Percentiles rank a stretch among this genome's conserved stretches.
Conservation (phyloP, 2,329 filamentous ascomycete genomes). For the Elsinoe arachidis region DNA sequence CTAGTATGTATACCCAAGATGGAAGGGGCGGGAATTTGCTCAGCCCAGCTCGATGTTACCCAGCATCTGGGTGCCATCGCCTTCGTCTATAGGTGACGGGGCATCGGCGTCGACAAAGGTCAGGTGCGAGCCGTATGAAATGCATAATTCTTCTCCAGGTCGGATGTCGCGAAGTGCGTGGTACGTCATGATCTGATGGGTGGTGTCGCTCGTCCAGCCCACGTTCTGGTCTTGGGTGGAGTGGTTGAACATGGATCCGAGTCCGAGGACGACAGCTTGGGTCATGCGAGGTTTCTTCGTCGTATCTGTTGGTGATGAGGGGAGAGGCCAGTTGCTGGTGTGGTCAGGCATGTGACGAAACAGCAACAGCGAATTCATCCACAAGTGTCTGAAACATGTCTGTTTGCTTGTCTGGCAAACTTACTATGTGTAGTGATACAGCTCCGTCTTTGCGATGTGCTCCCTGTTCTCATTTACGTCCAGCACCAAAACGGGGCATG, state of each 20-base stretch:
- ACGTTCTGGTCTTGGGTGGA: constrained; percentile 45
- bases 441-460: constrained; percentile 42
- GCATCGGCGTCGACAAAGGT: constrained; percentile 40
- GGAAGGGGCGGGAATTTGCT: not conserved
- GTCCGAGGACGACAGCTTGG: constrained; percentile 47
- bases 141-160: constrained; percentile 44
- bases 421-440: constrained; percentile 52
- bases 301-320: constrained; percentile 3
- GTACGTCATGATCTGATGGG: constrained; percentile 40
- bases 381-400: too few species aligned
- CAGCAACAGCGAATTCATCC: too few species aligned
- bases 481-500: constrained; percentile 45
- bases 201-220: constrained; percentile 44
- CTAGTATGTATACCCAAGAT: not conserved
- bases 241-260: constrained; percentile 54
- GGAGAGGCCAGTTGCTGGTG: constrained; percentile 36
- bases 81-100: constrained; percentile 22
- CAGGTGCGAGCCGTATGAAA: constrained; percentile 40
- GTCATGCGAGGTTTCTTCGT: constrained; percentile 29
- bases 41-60: constrained; percentile 31
- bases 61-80: constrained; percentile 32
- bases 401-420: constrained; percentile 13
- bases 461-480: constrained; percentile 39
- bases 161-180: constrained; percentile 41
- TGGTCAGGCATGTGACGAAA: not conserved